Evolutionary conservation across 495 filamentous ascomycete species (phyloP), one percentile per base, ranked within the genome.

Genomic region (Annulohypoxylon bovei): DNA sequence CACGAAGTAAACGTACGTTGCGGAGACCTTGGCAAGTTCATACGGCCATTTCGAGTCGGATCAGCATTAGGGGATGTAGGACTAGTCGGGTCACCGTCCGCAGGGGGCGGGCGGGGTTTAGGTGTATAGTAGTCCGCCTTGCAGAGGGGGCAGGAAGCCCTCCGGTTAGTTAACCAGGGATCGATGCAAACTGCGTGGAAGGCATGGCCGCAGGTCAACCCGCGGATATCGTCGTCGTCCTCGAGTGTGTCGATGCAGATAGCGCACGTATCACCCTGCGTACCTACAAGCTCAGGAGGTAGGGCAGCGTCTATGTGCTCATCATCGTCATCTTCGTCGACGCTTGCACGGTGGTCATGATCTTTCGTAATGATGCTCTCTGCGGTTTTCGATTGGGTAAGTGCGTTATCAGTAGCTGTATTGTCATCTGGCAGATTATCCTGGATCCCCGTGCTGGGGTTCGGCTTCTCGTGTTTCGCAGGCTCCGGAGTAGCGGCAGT

Each of bases 101-200:
- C 69, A 16, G 75, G 76, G 11, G 76, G 66, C 0, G 81, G 74
- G 5, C 91, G 91, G 18, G 92, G 92, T 76, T 97, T 97, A 0
- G 94, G 93, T 35, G 92, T 88, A 77, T 96, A 98, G 79, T 98
- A 99, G 69, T 98, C 94, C 35, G 93, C 90, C 81, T 99, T 99
- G 83, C 95, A 98, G 46, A 98, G 88, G 53, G 96, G 96, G 78
- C 96, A 99, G 79, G 95, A 97, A 11, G 95, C 96, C 65, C 94
- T 88, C 67, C 95, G 86, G 72, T 88, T 92, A 1, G 95, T 99
- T 57, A 99, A 82, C 95, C 95, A 99, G 9, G 96, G 95, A 73
- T 99, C 95, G 18, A 99, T 86, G 79, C 95, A 99, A 22, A 87
- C 88, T 49, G 92, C 91, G 79, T 99, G 95, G 85, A 98, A 99